phyloP scores from a whole-genome alignment of 2,329 filamentous ascomycete genomes.

The Fusarium sp. region DNA sequence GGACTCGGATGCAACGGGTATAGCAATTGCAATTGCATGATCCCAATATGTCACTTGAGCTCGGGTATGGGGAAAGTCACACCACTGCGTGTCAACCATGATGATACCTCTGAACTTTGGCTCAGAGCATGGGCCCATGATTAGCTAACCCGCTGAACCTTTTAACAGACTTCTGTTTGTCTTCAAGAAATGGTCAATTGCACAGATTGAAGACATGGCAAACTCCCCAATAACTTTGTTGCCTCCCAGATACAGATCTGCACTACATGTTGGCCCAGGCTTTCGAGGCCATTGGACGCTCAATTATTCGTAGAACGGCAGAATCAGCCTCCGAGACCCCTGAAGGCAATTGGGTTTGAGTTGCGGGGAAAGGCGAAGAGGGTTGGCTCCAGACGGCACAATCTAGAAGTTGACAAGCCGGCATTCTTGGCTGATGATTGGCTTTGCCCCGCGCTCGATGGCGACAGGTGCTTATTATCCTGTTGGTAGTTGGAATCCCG shows the following conservation, averaged over 20 bases:
- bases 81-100: slow-evolving; percentile 24
- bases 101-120: slow-evolving; percentile 2
- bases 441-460: slow-evolving; percentile 23
- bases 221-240: background rate
- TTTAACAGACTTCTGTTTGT: background rate
- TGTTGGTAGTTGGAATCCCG: slow-evolving; percentile 10
- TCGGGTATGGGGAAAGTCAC: slow-evolving; percentile 19
- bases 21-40: slow-evolving; percentile 33
- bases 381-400: slow-evolving; percentile 1
- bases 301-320: background rate
- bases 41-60: slow-evolving; percentile 21
- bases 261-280: background rate
- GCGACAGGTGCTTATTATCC: slow-evolving; percentile 19
- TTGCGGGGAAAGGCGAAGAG: slow-evolving; percentile 12
- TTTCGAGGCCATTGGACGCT: background rate
- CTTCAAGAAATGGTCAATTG: background rate
- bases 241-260: background rate
- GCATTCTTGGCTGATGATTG: slow-evolving; percentile 30
- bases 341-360: slow-evolving; percentile 31
- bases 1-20: slow-evolving; percentile 8
- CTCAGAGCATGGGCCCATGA: slow-evolving; percentile 14
- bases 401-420: slow-evolving; percentile 15
- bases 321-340: slow-evolving; percentile 23
- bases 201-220: background rate
- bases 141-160: slow-evolving; percentile 7